phyloP scores from a whole-genome alignment of 805 yeast genomes.

The Barnettozyma populi region DNA sequence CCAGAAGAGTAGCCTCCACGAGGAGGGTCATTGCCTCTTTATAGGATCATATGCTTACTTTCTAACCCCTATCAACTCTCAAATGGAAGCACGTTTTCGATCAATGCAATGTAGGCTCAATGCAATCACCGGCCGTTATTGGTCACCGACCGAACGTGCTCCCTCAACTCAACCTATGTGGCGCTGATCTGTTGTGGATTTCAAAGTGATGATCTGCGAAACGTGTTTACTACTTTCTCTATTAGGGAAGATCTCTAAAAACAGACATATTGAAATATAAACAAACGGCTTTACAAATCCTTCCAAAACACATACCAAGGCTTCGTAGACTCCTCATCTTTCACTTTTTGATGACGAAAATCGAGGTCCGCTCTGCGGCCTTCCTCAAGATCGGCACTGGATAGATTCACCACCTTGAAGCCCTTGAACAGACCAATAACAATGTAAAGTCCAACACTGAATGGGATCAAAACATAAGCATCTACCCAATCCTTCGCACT shows the following conservation, averaged over 20 bases:
- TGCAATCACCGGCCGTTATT: too few relatives aligned
- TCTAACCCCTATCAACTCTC: too few relatives aligned
- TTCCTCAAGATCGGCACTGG: slow-evolving; percentile 43
- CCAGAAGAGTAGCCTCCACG: background rate
- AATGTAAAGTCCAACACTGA: slow-evolving; percentile 41
- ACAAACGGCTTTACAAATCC: slow-evolving; percentile 1
- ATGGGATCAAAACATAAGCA: slow-evolving; percentile 58
- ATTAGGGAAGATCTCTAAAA: background rate
- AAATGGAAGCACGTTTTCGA: background rate
- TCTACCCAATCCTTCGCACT: slow-evolving; percentile 48
- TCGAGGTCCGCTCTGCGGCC: slow-evolving; percentile 42
- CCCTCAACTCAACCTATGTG: background rate
- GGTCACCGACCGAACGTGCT: background rate
- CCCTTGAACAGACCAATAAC: slow-evolving; percentile 32
- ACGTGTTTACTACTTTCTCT: background rate
- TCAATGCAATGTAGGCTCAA: too few relatives aligned
- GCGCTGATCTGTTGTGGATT: background rate
- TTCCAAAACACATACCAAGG: slow-evolving; percentile 14
- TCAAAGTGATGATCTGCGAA: background rate
- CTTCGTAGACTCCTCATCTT: background rate
- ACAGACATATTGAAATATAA: background rate
- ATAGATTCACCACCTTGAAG: slow-evolving; percentile 37
- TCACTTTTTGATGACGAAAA: slow-evolving; percentile 2
- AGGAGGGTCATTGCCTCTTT: background rate
- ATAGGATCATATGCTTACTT: background rate